Evolutionary conservation across 2,329 filamentous ascomycete species (phyloP).

Genomic region (Dichotomopilus funicola): DNA sequence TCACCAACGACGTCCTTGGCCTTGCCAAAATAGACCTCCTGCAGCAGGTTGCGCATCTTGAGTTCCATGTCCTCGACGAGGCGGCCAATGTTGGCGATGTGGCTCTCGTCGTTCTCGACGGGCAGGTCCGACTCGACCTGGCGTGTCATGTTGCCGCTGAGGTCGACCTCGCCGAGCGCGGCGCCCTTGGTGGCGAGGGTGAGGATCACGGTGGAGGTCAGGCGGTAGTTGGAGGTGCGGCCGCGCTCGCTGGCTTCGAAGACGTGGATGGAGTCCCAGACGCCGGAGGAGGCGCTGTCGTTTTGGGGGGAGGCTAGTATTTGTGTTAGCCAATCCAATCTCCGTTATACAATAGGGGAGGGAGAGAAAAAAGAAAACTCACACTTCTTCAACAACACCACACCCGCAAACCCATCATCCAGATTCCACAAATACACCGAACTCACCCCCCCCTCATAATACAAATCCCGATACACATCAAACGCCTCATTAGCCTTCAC

Average conservation of each 20-base stretch:
- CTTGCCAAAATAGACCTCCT: conserved; percentile 99
- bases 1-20: conserved; percentile 98
- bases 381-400: conserved; percentile 94
- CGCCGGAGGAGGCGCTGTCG: conserved; percentile 63
- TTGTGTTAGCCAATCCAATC: neutral
- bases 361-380: conserved; percentile 27
- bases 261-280: conserved; percentile 98
- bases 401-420: conserved; percentile 95
- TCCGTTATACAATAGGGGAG: neutral
- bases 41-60: conserved; percentile 96
- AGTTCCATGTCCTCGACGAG: conserved; percentile 99
- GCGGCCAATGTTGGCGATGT: conserved; percentile 90
- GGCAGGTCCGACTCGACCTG: conserved; percentile 90
- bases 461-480: conserved; percentile 93
- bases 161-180: conserved; percentile 75
- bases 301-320: conserved; percentile 53
- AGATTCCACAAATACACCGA: conserved; percentile 98
- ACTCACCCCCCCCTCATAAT: conserved; percentile 92
- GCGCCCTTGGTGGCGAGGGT: conserved; percentile 64
- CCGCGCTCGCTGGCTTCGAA: conserved; percentile 94
- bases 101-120: conserved; percentile 82
- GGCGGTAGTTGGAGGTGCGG: conserved; percentile 90
- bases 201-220: conserved; percentile 93
- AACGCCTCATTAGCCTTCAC: conserved; percentile 91
- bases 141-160: conserved; percentile 95